Percentiles rank a stretch among this genome's conserved stretches.
Conservation (phyloP, 805 yeast genomes). For the Kodamaea fukazawae region DNA sequence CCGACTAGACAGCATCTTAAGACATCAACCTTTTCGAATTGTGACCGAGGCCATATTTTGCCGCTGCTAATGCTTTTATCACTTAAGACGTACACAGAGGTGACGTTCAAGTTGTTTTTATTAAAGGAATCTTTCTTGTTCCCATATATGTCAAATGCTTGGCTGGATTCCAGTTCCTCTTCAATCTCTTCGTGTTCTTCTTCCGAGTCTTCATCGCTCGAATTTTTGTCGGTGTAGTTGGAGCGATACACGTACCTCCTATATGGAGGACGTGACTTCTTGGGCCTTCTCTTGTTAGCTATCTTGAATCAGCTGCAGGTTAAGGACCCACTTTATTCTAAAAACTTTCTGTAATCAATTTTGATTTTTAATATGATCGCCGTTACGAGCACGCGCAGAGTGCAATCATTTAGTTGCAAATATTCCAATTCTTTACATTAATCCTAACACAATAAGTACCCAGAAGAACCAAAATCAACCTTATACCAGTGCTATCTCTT, state of each 20-base stretch:
- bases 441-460: too few relatives aligned
- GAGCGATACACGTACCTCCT: slow-evolving; percentile 65
- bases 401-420: too few relatives aligned
- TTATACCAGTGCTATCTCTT: too few relatives aligned
- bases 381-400: background rate
- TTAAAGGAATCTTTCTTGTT: slow-evolving; percentile 25
- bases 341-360: too few relatives aligned
- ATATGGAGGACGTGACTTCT: slow-evolving; percentile 77
- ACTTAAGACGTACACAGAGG: slow-evolving; percentile 34
- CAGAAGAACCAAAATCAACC: too few relatives aligned
- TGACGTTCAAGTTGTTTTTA: slow-evolving; percentile 27
- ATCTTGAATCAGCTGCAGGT: slow-evolving; percentile 36
- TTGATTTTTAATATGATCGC: too few relatives aligned
- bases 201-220: slow-evolving; percentile 26
- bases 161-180: slow-evolving; percentile 6
- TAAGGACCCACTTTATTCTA: too few relatives aligned
- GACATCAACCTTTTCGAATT: slow-evolving; percentile 52
- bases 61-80: slow-evolving; percentile 19
- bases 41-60: slow-evolving; percentile 47
- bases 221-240: slow-evolving; percentile 22
- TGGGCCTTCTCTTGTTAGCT: slow-evolving; percentile 87
- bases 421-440: too few relatives aligned
- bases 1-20: slow-evolving; percentile 32
- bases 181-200: slow-evolving; percentile 18
- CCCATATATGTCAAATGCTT: slow-evolving; percentile 15